Conservation (phyloP, 331 rosid species). For the Cucumis variabilis region DNA sequence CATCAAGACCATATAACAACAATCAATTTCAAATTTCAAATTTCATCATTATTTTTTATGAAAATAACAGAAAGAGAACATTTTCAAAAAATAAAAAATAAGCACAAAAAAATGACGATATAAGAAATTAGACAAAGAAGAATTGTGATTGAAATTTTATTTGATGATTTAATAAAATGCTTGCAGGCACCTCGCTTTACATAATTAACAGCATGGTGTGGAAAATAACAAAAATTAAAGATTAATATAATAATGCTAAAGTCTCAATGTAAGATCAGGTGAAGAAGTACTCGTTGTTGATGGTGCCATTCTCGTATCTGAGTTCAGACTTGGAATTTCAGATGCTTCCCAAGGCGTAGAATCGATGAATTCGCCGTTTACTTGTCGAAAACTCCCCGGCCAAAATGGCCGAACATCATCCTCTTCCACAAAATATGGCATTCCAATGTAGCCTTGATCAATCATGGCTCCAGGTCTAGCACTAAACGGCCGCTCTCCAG, state of each 20-base stretch:
- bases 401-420: conserved; percentile 66
- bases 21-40: background rate
- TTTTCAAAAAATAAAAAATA: background rate
- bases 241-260: conserved; percentile 33
- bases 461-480: conserved; percentile 69
- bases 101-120: background rate
- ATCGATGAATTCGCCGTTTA: conserved; percentile 40
- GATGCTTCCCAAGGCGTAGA: background rate
- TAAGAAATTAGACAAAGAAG: background rate
- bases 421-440: conserved; percentile 63
- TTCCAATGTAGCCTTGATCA: conserved; percentile 53
- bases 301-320: conserved; percentile 26
- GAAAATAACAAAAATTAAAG: background rate
- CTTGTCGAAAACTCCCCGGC: conserved; percentile 91
- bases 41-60: no score
- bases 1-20: background rate
- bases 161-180: background rate
- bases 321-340: conserved; percentile 12
- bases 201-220: background rate
- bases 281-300: conserved; percentile 53
- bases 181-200: conserved; percentile 26
- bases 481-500: conserved; percentile 45
- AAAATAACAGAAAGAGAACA: background rate
- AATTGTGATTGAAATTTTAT: conserved; percentile 5
- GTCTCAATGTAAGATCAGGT: conserved; percentile 90